Base-by-base conservation (phyloP, 2,329 filamentous ascomycete species). In the Madurella fahalii region DNA sequence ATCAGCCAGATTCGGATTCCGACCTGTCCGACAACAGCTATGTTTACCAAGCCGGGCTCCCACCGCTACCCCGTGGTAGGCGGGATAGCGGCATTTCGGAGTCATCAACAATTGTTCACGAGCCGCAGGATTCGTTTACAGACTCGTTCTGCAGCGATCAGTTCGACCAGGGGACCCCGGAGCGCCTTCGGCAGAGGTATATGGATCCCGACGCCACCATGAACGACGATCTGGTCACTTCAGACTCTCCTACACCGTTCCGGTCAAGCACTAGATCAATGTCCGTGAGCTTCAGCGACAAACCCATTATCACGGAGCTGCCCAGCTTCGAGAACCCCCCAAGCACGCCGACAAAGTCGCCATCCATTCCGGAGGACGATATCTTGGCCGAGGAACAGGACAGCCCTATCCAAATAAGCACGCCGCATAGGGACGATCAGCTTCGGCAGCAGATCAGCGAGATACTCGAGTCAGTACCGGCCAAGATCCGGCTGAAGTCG, bases 371-470 rank as follows among this genome's bases (percentile, higher is more conserved):
- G 4, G 75, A 78, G n/a, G 77, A 77, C 39, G 73, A 74, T 20
- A 77, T 81, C 11, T 65, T 69, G 9, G 67, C 71, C 41, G 66
- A 71, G 34, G 34, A 37, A 1, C 67, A 68, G 5, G 63, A 63
- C 40, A 73, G 66, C 52, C 70, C 72, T 0, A 65, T 68, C 20
- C 68, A 71, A 31, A 64, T 64, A 59, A 70, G 68, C 47, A 61
- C 69, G 4, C 72, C 71, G 52, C 72, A 70, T 50, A 73, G 78
- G 0, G 83, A 87, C 59, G 85, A 90, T 60, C 82, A 89, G 53
- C 77, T 95, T 13, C 88, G 90, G 61, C 83, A 85, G 58, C 90
- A 92, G 67, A 92, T 95, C 47, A 87, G 83, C 65, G 83, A 87
- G 49, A 88, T 95, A 53, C 79, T 95, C 40, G 83, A 84, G 54